Percentiles rank a stretch among this genome's conserved stretches.
Conservation (phyloP, 257 asterid species). For the Thymus quinquecostatus region DNA sequence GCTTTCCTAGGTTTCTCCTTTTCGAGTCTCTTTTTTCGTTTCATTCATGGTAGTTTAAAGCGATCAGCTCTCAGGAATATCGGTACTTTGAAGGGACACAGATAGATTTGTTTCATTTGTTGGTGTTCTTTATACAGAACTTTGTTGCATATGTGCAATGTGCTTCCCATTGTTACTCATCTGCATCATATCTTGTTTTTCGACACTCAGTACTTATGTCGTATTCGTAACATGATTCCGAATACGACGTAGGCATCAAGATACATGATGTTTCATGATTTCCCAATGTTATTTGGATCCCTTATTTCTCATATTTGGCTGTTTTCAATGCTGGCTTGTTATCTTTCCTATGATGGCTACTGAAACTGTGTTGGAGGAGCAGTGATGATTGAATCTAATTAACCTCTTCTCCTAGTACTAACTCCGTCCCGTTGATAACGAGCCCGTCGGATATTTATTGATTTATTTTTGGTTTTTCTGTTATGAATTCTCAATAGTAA, state of each 20-base stretch:
- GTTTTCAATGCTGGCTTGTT: no score
- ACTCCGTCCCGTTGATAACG: no score
- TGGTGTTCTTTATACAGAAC: conserved; percentile 32
- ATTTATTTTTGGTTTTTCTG: not conserved
- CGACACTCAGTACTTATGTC: not conserved
- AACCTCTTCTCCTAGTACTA: no score
- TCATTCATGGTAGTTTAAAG: conserved; percentile 28
- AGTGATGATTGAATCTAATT: not conserved
- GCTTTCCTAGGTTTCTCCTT: conserved; percentile 24
- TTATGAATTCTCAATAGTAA: not conserved
- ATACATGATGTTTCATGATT: not conserved
- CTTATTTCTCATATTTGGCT: not conserved
- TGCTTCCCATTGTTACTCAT: conserved; percentile 16
- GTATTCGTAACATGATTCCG: no score
- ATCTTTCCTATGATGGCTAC: no score
- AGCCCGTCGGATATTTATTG: no score
- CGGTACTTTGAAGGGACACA: conserved; percentile 27
- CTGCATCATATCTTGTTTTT: no score
- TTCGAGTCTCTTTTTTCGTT: conserved; percentile 14
- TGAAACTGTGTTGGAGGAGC: no score
- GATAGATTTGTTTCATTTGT: conserved; percentile 39
- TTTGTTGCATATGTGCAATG: conserved; percentile 23
- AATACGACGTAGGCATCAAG: not conserved
- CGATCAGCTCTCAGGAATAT: conserved; percentile 17
- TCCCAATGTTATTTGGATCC: not conserved